Conservation (phyloP, 106 monocot species). For the Acanthochlamys bracteata region DNA sequence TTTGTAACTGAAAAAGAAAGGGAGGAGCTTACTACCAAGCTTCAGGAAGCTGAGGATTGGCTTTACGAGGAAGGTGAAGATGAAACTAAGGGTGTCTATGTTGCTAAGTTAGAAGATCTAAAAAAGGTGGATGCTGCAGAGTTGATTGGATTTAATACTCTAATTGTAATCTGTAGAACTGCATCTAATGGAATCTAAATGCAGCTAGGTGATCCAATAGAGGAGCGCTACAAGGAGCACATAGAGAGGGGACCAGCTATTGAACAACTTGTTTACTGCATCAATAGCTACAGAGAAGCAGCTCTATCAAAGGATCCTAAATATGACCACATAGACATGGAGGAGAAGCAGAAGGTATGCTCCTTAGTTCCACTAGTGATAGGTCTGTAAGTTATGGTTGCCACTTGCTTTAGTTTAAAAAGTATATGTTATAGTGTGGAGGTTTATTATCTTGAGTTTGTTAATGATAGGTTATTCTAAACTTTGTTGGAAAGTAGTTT, state of each 20-base stretch:
- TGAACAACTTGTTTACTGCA: conserved; percentile 58
- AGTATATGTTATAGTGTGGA: too few relatives aligned
- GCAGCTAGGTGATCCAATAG: conserved; percentile 87
- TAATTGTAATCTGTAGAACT: neutral
- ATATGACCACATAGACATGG: conserved; percentile 88
- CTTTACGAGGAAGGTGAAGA: conserved; percentile 97
- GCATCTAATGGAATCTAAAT: neutral
- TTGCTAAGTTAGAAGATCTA: conserved; percentile 82
- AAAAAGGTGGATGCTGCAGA: conserved; percentile 46
- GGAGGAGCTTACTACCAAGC: conserved; percentile 52
- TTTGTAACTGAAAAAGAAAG: conserved; percentile 47
- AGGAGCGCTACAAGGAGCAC: conserved; percentile 66
- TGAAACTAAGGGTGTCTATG: conserved; percentile 85
- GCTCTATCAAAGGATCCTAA: conserved; percentile 70
- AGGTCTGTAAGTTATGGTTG: neutral
- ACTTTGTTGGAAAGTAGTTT: too few relatives aligned
- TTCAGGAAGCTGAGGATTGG: conserved; percentile 96
- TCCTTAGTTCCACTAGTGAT: neutral
- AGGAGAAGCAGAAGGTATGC: conserved; percentile 87
- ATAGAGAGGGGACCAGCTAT: conserved; percentile 50
- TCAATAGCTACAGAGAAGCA: conserved; percentile 74
- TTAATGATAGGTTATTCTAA: too few relatives aligned
- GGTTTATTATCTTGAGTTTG: too few relatives aligned
- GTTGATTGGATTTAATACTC: neutral
- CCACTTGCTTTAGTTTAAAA: neutral